A percentile compares a stretch with the other conserved stretches of the same genome.
Conservation (phyloP, 2,329 filamentous ascomycete genomes). For the Graphilbum fragrans region DNA sequence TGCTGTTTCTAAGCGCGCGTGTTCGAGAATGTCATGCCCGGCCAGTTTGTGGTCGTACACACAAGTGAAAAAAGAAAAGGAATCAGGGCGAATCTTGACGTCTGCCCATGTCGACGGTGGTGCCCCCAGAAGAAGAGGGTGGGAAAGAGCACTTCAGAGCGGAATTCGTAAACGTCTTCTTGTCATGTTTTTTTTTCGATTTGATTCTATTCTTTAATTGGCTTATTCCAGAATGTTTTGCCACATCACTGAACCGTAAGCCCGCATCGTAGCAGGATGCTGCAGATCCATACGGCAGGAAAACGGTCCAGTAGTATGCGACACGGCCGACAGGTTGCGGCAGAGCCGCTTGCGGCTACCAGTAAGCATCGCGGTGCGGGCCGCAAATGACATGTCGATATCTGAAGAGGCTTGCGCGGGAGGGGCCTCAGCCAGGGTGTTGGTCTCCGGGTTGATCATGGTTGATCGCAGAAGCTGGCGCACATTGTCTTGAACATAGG, state of each 20-base stretch:
- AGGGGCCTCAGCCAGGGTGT: constrained; percentile 26
- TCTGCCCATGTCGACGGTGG: too few species aligned
- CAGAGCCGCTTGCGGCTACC: constrained; percentile 53
- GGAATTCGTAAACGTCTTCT: background rate
- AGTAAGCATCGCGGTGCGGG: constrained; percentile 23
- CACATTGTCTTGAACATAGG: constrained; percentile 52
- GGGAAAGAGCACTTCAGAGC: constrained; percentile 12
- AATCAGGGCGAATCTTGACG: background rate
- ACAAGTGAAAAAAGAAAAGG: constrained; percentile 3
- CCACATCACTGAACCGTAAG: constrained; percentile 54
- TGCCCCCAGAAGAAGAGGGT: too few species aligned
- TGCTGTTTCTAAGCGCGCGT: background rate
- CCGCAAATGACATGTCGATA: constrained; percentile 2
- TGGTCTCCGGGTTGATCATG: constrained; percentile 14
- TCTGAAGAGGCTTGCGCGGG: constrained; percentile 10
- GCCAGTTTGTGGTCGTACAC: constrained; percentile 1
- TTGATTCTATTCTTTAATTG: background rate
- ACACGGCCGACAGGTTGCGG: constrained; percentile 24
- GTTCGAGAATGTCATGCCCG: background rate
- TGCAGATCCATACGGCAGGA: constrained; percentile 21
- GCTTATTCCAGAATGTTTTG: constrained; percentile 47
- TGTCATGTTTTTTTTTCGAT: background rate
- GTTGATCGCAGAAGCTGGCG: constrained; percentile 43
- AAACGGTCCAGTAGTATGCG: constrained; percentile 1
- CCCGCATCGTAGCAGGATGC: constrained; percentile 36